Evolutionary conservation across 2,329 filamentous ascomycete species (phyloP).

Genomic region (Paraphaeosphaeria sporulosa): DNA sequence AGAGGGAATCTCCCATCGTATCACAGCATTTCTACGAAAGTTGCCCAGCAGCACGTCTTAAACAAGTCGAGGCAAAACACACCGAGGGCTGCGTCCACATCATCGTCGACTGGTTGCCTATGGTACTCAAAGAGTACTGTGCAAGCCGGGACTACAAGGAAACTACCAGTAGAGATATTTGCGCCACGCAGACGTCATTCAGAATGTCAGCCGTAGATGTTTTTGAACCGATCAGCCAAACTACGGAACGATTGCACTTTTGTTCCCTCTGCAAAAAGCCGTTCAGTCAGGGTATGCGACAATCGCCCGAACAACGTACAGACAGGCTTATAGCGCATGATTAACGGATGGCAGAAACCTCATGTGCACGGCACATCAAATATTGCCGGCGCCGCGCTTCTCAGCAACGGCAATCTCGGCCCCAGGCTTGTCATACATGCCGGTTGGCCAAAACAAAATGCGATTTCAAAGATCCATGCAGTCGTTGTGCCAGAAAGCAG

Average conservation of each 20-base stretch:
- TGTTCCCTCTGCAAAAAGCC: neutral
- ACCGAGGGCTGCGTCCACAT: neutral
- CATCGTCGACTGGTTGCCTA: neutral
- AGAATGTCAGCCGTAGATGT: neutral
- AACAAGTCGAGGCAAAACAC: no score
- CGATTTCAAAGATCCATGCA: neutral
- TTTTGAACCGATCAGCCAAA: neutral
- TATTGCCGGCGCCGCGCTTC: constrained; percentile 4
- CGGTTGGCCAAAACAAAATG: constrained; percentile 1
- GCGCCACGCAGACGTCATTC: no score
- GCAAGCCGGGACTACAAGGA: neutral
- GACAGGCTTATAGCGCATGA: neutral
- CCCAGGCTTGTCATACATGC: neutral
- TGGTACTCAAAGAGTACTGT: neutral
- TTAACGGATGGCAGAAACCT: constrained; percentile 1
- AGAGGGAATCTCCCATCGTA: neutral
- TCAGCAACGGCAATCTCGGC: neutral
- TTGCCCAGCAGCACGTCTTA: no score
- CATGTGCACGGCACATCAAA: constrained; percentile 1
- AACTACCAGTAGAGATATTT: neutral
- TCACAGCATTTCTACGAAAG: no score
- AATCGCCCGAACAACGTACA: neutral
- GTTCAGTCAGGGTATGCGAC: constrained; percentile 1
- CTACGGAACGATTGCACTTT: neutral
- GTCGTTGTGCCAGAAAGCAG: neutral